Evolutionary conservation across 2,329 filamentous ascomycete genomes (phyloP), one percentile per base, ranked within the genome.

Genomic region (Arthrobotrys sinensis): DNA sequence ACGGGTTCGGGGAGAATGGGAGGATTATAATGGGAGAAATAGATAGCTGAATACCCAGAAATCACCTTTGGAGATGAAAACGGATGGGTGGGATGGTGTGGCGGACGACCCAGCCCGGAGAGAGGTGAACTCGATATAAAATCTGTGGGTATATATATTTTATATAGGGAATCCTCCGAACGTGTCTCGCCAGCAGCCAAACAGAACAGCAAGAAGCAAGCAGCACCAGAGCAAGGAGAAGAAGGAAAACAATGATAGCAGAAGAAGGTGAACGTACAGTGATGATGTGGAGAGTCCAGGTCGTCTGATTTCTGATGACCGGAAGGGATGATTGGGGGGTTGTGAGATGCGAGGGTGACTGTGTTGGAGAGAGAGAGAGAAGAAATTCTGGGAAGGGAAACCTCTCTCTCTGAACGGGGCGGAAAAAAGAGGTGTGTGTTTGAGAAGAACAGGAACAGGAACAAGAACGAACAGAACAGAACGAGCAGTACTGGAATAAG

Each of bases 161-260:
- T 78, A 40, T 53, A 62, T 72, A 72, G 75, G 75, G 75, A 78
- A 78, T 78, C 75, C 75, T 78, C 75, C 75, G 75, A 72, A 50
- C 75, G 75, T 78, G 75, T 78, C 62, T 72, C 75, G 62, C 62
- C 24, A 46, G 38, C 28, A 52, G 52, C 43, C 67, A 55, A 76
- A 48, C 24, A 28, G 21, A 36, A 46, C 4, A 8, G 46, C 40
- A 43, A 40, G 16, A 50, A 34, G 11, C 32, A n/a, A 67, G 12
- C 50, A 66, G 12, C 62, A 68, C 52, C 62, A 67, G 55, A n/a
- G 45, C 43, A 19, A 12, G n/a, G 45, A 38, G 11, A 21, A 21
- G 10, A 43, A 16, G 19, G 46, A 28, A 66, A 50, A 21, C 38
- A 53, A 67, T 45, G 50, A 28, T 45, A 55, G 6, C 11, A 34